A percentile compares a stretch with the other conserved stretches of the same genome.
Evolutionary conservation across 192 early-diverging fungal genomes (phyloP).

Genomic region (Backusella psychrophila): DNA sequence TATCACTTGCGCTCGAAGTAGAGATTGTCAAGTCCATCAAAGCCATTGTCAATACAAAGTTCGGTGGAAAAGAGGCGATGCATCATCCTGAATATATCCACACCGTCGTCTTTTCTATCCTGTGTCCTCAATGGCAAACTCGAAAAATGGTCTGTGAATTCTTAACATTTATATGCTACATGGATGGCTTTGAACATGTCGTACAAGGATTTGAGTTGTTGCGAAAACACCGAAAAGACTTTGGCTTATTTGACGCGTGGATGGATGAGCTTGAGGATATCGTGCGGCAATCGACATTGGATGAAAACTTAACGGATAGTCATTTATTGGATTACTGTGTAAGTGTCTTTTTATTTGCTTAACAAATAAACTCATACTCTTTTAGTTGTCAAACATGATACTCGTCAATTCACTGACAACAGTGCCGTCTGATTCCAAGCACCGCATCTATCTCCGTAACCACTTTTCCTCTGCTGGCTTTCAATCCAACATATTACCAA

Average conservation of each 20-base stretch:
- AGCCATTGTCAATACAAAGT: constrained; percentile 63
- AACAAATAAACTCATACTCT: neutral
- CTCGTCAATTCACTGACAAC: constrained; percentile 71
- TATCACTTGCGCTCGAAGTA: constrained; percentile 66
- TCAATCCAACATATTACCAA: constrained; percentile 54
- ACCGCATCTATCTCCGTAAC: constrained; percentile 68
- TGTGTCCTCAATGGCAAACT: constrained; percentile 70
- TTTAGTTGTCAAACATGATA: constrained; percentile 73
- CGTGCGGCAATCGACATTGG: constrained; percentile 67
- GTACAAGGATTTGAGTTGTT: constrained; percentile 72
- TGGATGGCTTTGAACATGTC: constrained; percentile 71
- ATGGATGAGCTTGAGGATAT: constrained; percentile 65
- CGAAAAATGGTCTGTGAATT: constrained; percentile 70
- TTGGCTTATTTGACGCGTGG: constrained; percentile 74
- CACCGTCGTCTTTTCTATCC: constrained; percentile 70
- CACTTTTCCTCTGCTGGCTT: constrained; percentile 69
- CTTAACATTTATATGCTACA: constrained; percentile 71
- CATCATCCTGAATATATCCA: constrained; percentile 68
- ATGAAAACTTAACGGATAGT: constrained; percentile 54
- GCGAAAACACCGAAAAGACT: constrained; percentile 57
- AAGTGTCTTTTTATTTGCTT: neutral
- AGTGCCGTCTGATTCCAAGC: constrained; percentile 68
- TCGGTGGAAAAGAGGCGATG: constrained; percentile 71
- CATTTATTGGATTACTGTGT: constrained; percentile 75
- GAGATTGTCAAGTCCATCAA: constrained; percentile 82